Percentiles rank a stretch among this genome's conserved stretches.
These are phyloP conservation scores for Claviceps sp. DNA, from an alignment of 2,329 filamentous ascomycete genomes.

Conservation along the genomic window DNA sequence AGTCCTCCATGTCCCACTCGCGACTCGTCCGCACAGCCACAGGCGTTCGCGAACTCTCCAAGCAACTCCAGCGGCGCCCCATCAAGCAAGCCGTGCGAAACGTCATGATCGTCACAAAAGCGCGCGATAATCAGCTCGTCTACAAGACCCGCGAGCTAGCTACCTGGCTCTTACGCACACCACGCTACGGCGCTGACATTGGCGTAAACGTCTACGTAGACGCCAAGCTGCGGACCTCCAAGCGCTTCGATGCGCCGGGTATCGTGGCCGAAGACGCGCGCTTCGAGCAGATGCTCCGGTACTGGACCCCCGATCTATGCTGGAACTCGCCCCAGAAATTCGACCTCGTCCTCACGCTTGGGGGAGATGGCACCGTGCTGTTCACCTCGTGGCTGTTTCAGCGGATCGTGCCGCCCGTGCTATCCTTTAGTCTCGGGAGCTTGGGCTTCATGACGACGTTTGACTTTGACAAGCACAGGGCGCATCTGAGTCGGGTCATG, in stretches of 20 bases:
- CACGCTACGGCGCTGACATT: constrained; percentile 77
- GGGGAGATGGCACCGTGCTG: constrained; percentile 75
- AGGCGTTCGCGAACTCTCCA: constrained; percentile 86
- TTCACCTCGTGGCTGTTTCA: constrained; percentile 92
- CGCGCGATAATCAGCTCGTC: constrained; percentile 86
- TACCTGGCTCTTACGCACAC: constrained; percentile 76
- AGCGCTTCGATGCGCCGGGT: constrained; percentile 67
- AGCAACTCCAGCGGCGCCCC: constrained; percentile 82
- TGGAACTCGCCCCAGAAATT: constrained; percentile 91
- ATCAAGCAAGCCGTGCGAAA: constrained; percentile 85
- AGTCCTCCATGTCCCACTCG: constrained; percentile 75
- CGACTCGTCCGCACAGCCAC: constrained; percentile 90
- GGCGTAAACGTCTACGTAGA: constrained; percentile 98
- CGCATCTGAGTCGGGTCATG: constrained; percentile 81
- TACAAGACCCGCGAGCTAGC: constrained; percentile 77
- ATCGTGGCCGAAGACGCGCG: constrained; percentile 61
- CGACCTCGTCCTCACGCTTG: constrained; percentile 80
- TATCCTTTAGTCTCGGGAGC: constrained; percentile 74
- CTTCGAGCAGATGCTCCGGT: constrained; percentile 74
- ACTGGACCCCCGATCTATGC: constrained; percentile 94
- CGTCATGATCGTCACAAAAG: constrained; percentile 98
- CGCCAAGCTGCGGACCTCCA: constrained; percentile 77
- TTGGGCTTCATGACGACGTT: constrained; percentile 84
- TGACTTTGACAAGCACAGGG: constrained; percentile 75
- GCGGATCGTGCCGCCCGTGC: constrained; percentile 69